These are phyloP conservation scores for Metarhizium brunneum DNA, from an alignment of 2,329 filamentous ascomycete species.

Conservation along the genomic window DNA sequence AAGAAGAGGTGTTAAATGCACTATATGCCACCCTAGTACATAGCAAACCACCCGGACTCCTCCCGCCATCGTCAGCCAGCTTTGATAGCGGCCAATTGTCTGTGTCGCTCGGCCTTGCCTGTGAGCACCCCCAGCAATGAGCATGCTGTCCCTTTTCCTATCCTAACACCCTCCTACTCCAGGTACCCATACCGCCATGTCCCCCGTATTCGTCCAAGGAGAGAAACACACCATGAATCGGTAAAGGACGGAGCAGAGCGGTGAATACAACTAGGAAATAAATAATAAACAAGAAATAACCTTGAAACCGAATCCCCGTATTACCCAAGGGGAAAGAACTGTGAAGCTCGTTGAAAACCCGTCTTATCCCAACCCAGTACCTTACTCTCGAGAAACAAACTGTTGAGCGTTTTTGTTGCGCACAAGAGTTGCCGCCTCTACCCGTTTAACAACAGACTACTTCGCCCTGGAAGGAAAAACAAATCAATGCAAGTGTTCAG, in stretches of 20 bases:
- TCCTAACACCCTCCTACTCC: not conserved
- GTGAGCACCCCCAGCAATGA: not conserved
- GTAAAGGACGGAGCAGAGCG: not conserved
- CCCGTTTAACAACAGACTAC: not conserved
- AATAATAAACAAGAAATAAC: not conserved
- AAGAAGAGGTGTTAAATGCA: not conserved
- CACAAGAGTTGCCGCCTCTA: not conserved
- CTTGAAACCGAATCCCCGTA: not conserved
- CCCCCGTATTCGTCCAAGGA: not conserved
- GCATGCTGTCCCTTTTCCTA: not conserved
- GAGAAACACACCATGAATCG: not conserved
- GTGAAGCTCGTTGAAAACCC: slow-evolving; percentile 1
- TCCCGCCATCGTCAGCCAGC: slow-evolving; percentile 1
- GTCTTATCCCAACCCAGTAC: not conserved
- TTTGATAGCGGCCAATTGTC: not conserved
- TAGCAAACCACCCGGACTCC: not conserved
- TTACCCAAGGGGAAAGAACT: not conserved
- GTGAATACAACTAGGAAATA: not conserved
- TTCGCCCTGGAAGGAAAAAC: not conserved
- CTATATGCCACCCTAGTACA: not conserved
- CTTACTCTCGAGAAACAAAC: not conserved
- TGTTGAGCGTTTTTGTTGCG: not conserved
- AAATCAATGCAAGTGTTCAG: not conserved
- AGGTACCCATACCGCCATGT: not conserved
- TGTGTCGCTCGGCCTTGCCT: not conserved